Percentiles rank a stretch among this genome's conserved stretches.
These are phyloP conservation scores for Saccharomyces eubayanus DNA, from an alignment of 805 yeast genomes.

Conservation along the genomic window DNA sequence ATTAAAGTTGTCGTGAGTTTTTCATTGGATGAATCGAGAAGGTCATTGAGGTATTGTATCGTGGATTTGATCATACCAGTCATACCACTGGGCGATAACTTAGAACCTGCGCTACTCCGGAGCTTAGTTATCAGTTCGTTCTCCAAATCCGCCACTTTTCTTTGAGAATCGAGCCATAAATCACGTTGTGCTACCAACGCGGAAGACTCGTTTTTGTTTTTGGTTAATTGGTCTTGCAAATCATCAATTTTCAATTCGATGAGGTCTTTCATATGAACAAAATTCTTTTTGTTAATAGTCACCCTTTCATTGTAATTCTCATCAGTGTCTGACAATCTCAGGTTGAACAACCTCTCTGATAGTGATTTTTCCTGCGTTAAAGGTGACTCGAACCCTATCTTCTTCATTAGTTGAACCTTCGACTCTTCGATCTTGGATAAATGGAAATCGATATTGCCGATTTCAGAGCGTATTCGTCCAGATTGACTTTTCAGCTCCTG, in stretches of 20 bases:
- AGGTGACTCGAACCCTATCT: slow-evolving; percentile 13
- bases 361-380: slow-evolving; percentile 3
- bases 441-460: slow-evolving; percentile 8
- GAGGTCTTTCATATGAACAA: slow-evolving; percentile 18
- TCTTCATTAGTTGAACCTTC: slow-evolving; percentile 10
- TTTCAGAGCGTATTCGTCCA: slow-evolving; percentile 10
- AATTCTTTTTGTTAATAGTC: slow-evolving; percentile 11
- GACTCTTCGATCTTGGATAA: slow-evolving; percentile 7
- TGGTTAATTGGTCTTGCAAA: slow-evolving; percentile 17
- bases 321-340: slow-evolving; percentile 4
- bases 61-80: neutral
- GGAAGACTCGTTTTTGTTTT: slow-evolving; percentile 18
- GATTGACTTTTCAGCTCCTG: slow-evolving; percentile 15
- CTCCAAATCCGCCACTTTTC: slow-evolving; percentile 17
- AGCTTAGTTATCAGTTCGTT: slow-evolving; percentile 5
- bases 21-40: slow-evolving; percentile 5
- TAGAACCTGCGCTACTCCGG: neutral
- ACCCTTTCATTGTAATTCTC: neutral
- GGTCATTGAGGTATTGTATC: slow-evolving; percentile 1
- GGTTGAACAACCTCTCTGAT: slow-evolving; percentile 9
- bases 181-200: slow-evolving; percentile 9
- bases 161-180: slow-evolving; percentile 20
- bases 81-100: neutral
- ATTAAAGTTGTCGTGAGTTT: slow-evolving; percentile 7
- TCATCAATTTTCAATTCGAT: slow-evolving; percentile 18